These are phyloP conservation scores for Larix kaempferi DNA, from an alignment of 75 land plant species.

Conservation along the genomic window DNA sequence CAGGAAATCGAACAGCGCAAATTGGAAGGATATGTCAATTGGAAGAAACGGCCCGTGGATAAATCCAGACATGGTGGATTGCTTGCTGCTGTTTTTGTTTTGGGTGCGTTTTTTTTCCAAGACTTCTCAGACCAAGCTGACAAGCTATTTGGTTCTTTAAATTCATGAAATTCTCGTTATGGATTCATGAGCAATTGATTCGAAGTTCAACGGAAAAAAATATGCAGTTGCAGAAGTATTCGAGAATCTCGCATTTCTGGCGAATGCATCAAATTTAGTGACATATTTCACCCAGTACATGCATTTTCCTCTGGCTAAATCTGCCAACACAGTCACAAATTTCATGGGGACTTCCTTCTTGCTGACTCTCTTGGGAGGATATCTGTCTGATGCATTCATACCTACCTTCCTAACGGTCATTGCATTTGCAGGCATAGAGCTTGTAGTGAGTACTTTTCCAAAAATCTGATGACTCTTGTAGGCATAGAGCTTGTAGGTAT, in stretches of 20 bases:
- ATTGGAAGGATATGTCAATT: not conserved
- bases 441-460: conserved; percentile 34
- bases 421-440: conserved; percentile 41
- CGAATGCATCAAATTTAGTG: conserved; percentile 68
- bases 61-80: conserved; percentile 4
- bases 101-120: not conserved
- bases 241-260: conserved; percentile 28
- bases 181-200: too few species aligned
- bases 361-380: conserved; percentile 69
- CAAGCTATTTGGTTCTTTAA: too few species aligned
- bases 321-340: conserved; percentile 58
- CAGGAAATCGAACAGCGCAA: too few species aligned
- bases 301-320: conserved; percentile 46
- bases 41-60: not conserved
- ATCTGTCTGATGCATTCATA: conserved; percentile 61
- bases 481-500: too few species aligned
- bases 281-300: conserved; percentile 41
- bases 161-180: too few species aligned
- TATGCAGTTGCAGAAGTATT: conserved; percentile 34
- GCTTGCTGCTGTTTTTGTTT: conserved; percentile 1
- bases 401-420: conserved; percentile 41
- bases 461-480: too few species aligned
- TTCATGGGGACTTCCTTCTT: conserved; percentile 78
- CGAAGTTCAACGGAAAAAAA: not conserved
- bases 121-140: too few species aligned